These are phyloP conservation scores for Cladophialophora psammophila DNA, from an alignment of 2,329 filamentous ascomycete species.

Conservation along the genomic window DNA sequence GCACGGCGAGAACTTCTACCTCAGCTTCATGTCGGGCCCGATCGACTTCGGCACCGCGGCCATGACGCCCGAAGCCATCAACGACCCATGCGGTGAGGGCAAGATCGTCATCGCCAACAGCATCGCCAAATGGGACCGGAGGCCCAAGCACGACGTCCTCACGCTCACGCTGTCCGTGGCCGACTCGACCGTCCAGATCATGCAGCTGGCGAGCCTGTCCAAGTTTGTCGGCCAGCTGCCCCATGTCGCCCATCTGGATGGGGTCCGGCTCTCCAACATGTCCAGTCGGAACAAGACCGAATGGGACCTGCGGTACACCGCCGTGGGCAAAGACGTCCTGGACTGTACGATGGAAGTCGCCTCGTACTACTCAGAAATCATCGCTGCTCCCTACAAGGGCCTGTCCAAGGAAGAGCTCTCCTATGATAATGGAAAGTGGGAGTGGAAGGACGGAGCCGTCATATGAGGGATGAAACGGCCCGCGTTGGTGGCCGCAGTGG, in stretches of 20 bases:
- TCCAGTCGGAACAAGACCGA: slow-evolving; percentile 7
- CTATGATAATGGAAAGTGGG: neutral
- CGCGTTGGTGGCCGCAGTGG: too few relatives aligned
- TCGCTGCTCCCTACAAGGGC: neutral
- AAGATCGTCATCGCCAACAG: slow-evolving; percentile 40
- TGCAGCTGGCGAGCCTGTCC: slow-evolving; percentile 4
- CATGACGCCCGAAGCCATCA: slow-evolving; percentile 22
- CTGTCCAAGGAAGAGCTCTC: slow-evolving; percentile 6
- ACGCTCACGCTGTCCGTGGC: slow-evolving; percentile 38
- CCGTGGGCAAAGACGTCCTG: slow-evolving; percentile 1
- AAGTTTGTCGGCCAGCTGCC: slow-evolving; percentile 6
- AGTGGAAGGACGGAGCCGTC: slow-evolving; percentile 1
- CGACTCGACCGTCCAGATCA: slow-evolving; percentile 36
- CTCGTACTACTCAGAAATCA: slow-evolving; percentile 1
- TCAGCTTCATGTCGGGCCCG: slow-evolving; percentile 37
- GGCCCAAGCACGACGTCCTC: slow-evolving; percentile 33
- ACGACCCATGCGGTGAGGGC: slow-evolving; percentile 35
- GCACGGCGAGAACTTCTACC: slow-evolving; percentile 32
- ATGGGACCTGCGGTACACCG: slow-evolving; percentile 1
- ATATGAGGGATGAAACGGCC: neutral
- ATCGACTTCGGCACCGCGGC: slow-evolving; percentile 34
- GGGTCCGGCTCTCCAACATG: neutral
- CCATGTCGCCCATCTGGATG: neutral
- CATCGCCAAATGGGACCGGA: slow-evolving; percentile 38
- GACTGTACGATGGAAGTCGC: slow-evolving; percentile 1